Evolutionary conservation across 495 filamentous ascomycete species (phyloP), one percentile per base, ranked within the genome.

Genomic region (Xylaria intraflava): DNA sequence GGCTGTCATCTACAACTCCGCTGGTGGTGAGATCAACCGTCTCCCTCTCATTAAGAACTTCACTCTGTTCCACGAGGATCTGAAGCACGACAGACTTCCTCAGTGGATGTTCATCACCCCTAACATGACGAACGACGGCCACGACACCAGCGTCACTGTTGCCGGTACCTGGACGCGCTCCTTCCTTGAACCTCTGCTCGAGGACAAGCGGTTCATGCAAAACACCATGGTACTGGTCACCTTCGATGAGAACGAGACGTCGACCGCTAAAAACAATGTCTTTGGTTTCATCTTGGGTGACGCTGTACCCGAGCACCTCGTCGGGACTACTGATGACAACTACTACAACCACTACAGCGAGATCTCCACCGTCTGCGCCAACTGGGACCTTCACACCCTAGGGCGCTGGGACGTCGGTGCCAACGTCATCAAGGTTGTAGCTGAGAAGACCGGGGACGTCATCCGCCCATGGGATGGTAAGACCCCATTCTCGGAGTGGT

Each of bases 71-170:
- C 66, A 73, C 39, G 66, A 78, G 22, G 85, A 88, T 50, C 66
- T 87, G 22, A 67, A 74, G 48, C 66, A 72, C 47, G 61, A 80
- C 42, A 72, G 68, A 22, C 74, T 89, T 9, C 85, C 85, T 11
- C 86, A 89, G 65, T 86, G 82, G 81, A 77, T 80, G 58, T 88
- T 88, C 65, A 79, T 88, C 52, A 89, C 85, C 14, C 86, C 86
- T 12, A 88, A 88, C 72, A 87, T 89, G 85, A 46, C 71, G 4
- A 71, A 67, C 55, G 77, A 83, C 62, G 86, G 78, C 22, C 85
- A 90, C 59, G 85, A 90, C 65, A 82, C 78, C 46, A 72, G 76
- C 64, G 75, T 89, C 49, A 80, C 77, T 27, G 73, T 79, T 49
- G 80, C 82, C 5, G 80, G 78, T 3, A 58, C 61, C 5, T 89